phyloP scores from a whole-genome alignment of 2,329 filamentous ascomycete species.

The Lasiodiplodia citricola region DNA sequence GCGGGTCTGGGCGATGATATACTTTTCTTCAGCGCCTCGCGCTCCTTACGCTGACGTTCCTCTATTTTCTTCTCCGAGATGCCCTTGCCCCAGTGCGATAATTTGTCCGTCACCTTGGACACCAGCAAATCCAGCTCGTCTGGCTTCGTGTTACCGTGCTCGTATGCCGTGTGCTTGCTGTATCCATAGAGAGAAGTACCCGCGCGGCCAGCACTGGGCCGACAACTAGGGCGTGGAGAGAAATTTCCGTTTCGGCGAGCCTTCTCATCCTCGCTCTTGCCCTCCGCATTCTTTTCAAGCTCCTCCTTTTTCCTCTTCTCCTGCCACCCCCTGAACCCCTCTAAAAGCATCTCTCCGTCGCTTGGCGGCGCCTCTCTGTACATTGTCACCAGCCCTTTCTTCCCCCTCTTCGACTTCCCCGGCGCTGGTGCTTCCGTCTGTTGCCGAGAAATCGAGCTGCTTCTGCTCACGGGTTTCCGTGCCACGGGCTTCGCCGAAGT shows the following conservation, averaged over 20 bases:
- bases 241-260: background rate
- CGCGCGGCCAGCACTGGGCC: background rate
- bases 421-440: background rate
- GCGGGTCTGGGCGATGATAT: constrained; percentile 1
- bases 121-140: constrained; percentile 1
- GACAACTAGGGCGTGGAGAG: background rate
- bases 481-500: background rate
- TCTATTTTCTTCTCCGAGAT: background rate
- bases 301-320: background rate
- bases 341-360: background rate
- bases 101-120: constrained; percentile 12
- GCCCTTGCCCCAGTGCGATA: constrained; percentile 13
- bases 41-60: constrained; percentile 9
- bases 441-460: background rate
- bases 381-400: background rate
- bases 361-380: background rate
- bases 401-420: background rate
- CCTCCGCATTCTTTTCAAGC: constrained; percentile 17
- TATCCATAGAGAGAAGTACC: background rate
- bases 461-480: background rate
- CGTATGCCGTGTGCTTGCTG: background rate
- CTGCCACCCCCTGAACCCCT: background rate
- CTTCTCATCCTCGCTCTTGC: background rate
- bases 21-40: constrained; percentile 1
- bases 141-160: background rate